phyloP scores from a whole-genome alignment of 345 rosid species.

The Salix purpurea region DNA sequence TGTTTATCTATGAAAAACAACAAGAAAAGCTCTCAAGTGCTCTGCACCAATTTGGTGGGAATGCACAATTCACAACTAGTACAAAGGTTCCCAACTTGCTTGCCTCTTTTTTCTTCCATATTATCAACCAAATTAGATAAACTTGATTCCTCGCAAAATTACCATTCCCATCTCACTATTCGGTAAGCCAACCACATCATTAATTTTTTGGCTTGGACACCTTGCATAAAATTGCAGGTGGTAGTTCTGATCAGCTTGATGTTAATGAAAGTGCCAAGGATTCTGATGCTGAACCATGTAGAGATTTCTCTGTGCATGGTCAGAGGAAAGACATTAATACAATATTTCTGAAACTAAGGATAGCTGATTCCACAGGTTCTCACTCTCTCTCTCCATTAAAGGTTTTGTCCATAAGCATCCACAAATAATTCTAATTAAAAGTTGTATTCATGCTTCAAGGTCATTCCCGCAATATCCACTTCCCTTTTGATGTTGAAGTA shows the following conservation, averaged over 20 bases:
- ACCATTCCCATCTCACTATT: background rate
- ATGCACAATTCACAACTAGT: background rate
- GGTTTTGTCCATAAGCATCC: constrained; percentile 3
- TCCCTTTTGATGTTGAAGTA: constrained; percentile 81
- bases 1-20: background rate
- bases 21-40: background rate
- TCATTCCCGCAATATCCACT: constrained; percentile 80
- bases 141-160: background rate
- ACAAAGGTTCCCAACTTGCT: background rate
- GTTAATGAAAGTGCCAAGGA: constrained; percentile 17
- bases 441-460: constrained; percentile 39
- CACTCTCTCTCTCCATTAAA: constrained; percentile 11
- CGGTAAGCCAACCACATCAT: background rate
- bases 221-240: constrained; percentile 33
- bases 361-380: constrained; percentile 77
- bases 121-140: background rate
- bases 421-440: background rate
- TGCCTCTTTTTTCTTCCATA: background rate
- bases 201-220: constrained; percentile 5
- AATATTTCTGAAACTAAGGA: constrained; percentile 77
- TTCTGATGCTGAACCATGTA: constrained; percentile 34
- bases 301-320: constrained; percentile 72
- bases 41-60: background rate
- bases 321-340: constrained; percentile 74
- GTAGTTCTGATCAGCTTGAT: constrained; percentile 24